Evolutionary conservation across 2,329 filamentous ascomycete genomes (phyloP).

Genomic region (Raffaelea ambrosiae): DNA sequence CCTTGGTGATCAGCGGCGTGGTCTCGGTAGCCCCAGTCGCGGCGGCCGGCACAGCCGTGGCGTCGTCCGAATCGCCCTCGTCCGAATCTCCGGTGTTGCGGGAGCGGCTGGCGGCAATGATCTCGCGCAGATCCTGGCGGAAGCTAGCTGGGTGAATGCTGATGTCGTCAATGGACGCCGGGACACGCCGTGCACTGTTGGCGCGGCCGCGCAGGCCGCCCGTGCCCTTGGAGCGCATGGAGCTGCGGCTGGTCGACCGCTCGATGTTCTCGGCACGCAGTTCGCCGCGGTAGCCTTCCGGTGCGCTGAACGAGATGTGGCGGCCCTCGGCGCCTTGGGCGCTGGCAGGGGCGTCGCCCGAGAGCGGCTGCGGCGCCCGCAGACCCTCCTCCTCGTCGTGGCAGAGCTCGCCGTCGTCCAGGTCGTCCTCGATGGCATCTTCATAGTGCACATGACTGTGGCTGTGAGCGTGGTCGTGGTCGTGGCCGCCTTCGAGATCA

Average conservation of each 20-base stretch:
- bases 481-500: slow-evolving; percentile 42
- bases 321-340: slow-evolving; percentile 16
- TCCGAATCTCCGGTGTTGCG: slow-evolving; percentile 43
- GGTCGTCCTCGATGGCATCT: slow-evolving; percentile 21
- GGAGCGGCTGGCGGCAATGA: slow-evolving; percentile 71
- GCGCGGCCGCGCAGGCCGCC: slow-evolving; percentile 31
- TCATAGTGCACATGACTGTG: slow-evolving; percentile 28
- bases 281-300: slow-evolving; percentile 11
- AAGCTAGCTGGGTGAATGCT: slow-evolving; percentile 86
- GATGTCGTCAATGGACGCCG: slow-evolving; percentile 61
- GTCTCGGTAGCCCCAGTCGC: slow-evolving; percentile 22
- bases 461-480: slow-evolving; percentile 32
- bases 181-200: slow-evolving; percentile 42
- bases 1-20: slow-evolving; percentile 25
- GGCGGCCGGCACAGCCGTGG: slow-evolving; percentile 15
- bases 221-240: slow-evolving; percentile 25
- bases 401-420: slow-evolving; percentile 23
- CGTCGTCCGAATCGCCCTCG: slow-evolving; percentile 34
- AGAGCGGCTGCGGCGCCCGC: background rate
- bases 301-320: slow-evolving; percentile 30
- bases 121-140: slow-evolving; percentile 68
- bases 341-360: slow-evolving; percentile 17
- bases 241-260: slow-evolving; percentile 15
- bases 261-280: background rate
- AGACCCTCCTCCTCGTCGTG: slow-evolving; percentile 39